Base-by-base conservation (phyloP, 2,329 filamentous ascomycete genomes). In the Paradendryphiella salina region DNA sequence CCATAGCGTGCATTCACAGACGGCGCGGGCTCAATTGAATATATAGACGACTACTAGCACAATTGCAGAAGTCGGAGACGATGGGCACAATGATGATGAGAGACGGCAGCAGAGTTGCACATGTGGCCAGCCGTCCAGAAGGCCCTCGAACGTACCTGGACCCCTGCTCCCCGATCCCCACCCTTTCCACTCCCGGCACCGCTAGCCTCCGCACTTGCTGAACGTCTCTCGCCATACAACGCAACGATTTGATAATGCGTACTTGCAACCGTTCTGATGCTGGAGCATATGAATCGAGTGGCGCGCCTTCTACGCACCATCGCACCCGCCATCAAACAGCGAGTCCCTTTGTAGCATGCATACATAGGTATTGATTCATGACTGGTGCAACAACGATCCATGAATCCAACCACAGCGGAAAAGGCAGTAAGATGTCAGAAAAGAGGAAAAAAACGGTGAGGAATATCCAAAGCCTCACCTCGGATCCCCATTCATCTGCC, bases 71-170 rank as follows among this genome's bases (percentile, higher is more conserved):
- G 45, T 26, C 23, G 23, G 8, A 13, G 3, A 38, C 29, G 33
- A 41, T 45, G 38, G 29, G 31, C 39, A 41, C 32, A 42, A 43
- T 45, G 35, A 45, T 11, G 23, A 26, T 26, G 23, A 26, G 23
- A 26, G 8, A 26, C 23, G 23, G 23, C 8, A 26, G 39, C 42
- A 37, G n/a, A 38, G 32, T 32, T 46, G 49, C 41, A 51, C 44
- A 56, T 47, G 50, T 55, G 51, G 50, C 46, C 46, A 42, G 34
- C 50, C 41, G 41, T 52, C 53, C 50, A 59, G 58, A 61, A 61
- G 43, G 50, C 41, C 52, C 57, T 57, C 54, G 57, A 57, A 61
- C 26, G 37, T 59, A 47, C 45, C 13, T 23, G 38, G 37, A 43
- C 46, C 57, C 57, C 52, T 59, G 52, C 52, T 43, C 46, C 50